Evolutionary conservation across 768 basidiomycete species (phyloP).

Genomic region (Kwoniella newhampshirensis): DNA sequence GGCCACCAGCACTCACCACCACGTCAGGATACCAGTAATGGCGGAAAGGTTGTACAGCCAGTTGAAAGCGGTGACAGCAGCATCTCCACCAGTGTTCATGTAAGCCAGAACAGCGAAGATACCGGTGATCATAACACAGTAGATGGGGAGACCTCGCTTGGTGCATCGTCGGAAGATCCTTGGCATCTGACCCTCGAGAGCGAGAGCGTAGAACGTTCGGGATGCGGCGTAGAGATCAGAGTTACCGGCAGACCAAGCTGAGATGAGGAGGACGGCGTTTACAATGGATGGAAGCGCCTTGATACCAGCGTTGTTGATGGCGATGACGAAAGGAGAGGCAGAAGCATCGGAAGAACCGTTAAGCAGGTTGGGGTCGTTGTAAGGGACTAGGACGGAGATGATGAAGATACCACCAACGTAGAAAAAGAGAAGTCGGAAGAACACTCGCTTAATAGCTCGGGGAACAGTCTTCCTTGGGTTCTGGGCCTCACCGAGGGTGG

Average conservation of each 20-base stretch:
- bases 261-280: slow-evolving; percentile 52
- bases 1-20: slow-evolving; percentile 44
- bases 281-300: slow-evolving; percentile 50
- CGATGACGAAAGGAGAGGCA: slow-evolving; percentile 54
- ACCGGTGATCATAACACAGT: slow-evolving; percentile 38
- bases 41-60: slow-evolving; percentile 52
- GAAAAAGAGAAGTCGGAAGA: slow-evolving; percentile 50
- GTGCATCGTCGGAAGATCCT: slow-evolving; percentile 47
- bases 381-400: slow-evolving; percentile 51
- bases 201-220: slow-evolving; percentile 59
- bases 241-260: slow-evolving; percentile 55
- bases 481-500: slow-evolving; percentile 42
- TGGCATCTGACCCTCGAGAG: slow-evolving; percentile 59
- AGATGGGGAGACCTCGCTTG: slow-evolving; percentile 50
- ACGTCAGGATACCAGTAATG: slow-evolving; percentile 54
- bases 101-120: slow-evolving; percentile 41
- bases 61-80: slow-evolving; percentile 40
- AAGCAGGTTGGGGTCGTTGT: slow-evolving; percentile 42
- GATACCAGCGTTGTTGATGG: slow-evolving; percentile 52
- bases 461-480: slow-evolving; percentile 51
- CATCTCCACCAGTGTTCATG: slow-evolving; percentile 44
- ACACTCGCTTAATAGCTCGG: slow-evolving; percentile 51
- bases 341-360: slow-evolving; percentile 39
- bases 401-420: slow-evolving; percentile 47
- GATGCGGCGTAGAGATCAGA: slow-evolving; percentile 56